Evolutionary conservation across 2,329 filamentous ascomycete species (phyloP), one percentile per base, ranked within the genome.

Genomic region (Trichoderma koningii): DNA sequence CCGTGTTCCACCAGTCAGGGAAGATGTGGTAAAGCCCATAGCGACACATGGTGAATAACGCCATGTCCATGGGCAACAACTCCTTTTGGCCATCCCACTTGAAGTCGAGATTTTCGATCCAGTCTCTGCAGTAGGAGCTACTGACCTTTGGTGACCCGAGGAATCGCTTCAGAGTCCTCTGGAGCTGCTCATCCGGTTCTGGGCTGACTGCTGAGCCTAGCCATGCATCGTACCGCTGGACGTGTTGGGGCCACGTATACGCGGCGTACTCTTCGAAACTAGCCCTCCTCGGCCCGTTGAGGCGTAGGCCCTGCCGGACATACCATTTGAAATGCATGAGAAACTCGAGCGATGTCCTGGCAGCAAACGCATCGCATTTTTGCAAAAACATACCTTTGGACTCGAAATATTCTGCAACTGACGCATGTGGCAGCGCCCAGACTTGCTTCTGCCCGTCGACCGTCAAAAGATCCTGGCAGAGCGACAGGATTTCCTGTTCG

Each of bases 401-500:
- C 5, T 66, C 61, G 14, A 66, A 66, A 14, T 59, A 66, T 55
- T 66, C 65, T 7, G 65, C 53, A 1, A 64, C 65, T 7, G 65
- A 66, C 7, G 61, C 60, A 55, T 66, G 65, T 9, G 65, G 26
- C 19, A 66, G 14, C 17, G 15, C 47, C 60, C 64, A 66, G 14
- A 63, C 30, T 15, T 15, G 19, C 2, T 10, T 51, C 48, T 51
- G 26, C 12, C 3, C 15, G 9, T 66, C 57, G n/a, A 66, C n/a
- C 1, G 44, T 62, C 4, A 66, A 23, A 7, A 66, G 41, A 9
- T 63, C 64, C 23, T 55, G 57, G 52, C 64, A 66, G 19, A 66
- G 64, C 1, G 14, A 34, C 6, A 63, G 12, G 10, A 66, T 44
- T 21, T 53, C 23, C 23, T 63, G 50, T 10, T 56, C 19, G 21